These are phyloP conservation scores for Orobanche coerulescens DNA, from an alignment of 257 asterid species.

Conservation along the genomic window DNA sequence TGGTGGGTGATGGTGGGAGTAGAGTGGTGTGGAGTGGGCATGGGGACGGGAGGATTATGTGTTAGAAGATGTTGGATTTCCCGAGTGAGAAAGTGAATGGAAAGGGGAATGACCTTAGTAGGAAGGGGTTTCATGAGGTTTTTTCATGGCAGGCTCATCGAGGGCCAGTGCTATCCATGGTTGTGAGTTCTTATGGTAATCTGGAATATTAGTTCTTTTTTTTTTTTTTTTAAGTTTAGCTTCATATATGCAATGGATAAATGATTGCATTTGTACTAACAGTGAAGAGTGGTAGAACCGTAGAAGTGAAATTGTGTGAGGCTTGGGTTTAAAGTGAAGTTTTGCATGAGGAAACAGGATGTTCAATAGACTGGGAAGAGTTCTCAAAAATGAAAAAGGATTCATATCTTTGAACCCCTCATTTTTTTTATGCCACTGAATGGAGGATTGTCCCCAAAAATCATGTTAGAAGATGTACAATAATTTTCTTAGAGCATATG, in stretches of 20 bases:
- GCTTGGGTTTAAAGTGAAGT: background rate
- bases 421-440: background rate
- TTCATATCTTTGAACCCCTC: background rate
- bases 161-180: slow-evolving; percentile 80
- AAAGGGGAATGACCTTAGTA: slow-evolving; percentile 22
- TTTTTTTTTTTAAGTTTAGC: slow-evolving; percentile 8
- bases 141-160: slow-evolving; percentile 91
- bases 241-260: background rate
- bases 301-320: background rate
- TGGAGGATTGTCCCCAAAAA: background rate
- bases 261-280: slow-evolving; percentile 2
- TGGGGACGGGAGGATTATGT: slow-evolving; percentile 73
- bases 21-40: slow-evolving; percentile 93
- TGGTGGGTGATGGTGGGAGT: slow-evolving; percentile 72
- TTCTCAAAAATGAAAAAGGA: background rate
- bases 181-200: slow-evolving; percentile 72
- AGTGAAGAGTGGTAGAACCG: background rate
- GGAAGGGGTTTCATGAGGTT: slow-evolving; percentile 46
- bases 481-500: background rate
- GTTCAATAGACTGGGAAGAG: background rate
- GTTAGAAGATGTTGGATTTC: slow-evolving; percentile 67
- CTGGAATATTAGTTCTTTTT: slow-evolving; percentile 11
- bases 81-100: slow-evolving; percentile 27
- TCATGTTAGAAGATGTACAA: background rate
- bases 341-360: background rate